Evolutionary conservation across 352 stramenopile genomes (phyloP), one percentile per base, ranked within the genome.

Genomic region (Globisporangium parvum): DNA sequence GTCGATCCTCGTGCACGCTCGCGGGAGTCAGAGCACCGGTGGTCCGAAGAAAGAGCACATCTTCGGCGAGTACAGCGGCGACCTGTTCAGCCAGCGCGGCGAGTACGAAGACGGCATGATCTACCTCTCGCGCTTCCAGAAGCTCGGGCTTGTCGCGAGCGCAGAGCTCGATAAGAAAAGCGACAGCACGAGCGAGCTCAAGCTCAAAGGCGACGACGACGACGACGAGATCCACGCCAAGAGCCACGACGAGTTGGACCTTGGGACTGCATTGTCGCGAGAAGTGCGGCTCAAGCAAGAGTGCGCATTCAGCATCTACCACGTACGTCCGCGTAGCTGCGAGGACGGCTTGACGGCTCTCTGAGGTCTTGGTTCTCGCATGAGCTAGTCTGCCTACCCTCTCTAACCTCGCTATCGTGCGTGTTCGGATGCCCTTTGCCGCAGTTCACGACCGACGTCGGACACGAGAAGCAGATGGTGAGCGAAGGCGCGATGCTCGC

Each of bases 101-200:
- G 85, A 91, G 47, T 93, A 93, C 53, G 74, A 93, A 53, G 75
- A 89, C 53, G 86, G 84, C 24, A 91, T 96, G 79, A 94, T 94
- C 54, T 96, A 96, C 56, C 47, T 93, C 41, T 93, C 83, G 6
- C 78, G 83, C 18, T 88, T 93, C 50, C 71, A 72, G 39, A 91
- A 91, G 46, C 83, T 78, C 5, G 57, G 51, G 6, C 17, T 58
- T 12, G 45, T 31, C 2, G 21, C 35, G 18, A 37, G 58, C 14
- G 44, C 28, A 10, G 47, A n/a, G 8, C 42, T 50, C 23, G 35
- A 59, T 18, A 65, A 64, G 10, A 67, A 53, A 0, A 67, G 70
- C 15, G 47, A 73, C 9, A 49, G 60, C 35, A 40, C 65, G 18
- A 73, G 71, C 26, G 69, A 85, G 3, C 59, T 59, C 1, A 84